phyloP scores from a whole-genome alignment of 2,329 filamentous ascomycete species.

The Didymella lethalis region DNA sequence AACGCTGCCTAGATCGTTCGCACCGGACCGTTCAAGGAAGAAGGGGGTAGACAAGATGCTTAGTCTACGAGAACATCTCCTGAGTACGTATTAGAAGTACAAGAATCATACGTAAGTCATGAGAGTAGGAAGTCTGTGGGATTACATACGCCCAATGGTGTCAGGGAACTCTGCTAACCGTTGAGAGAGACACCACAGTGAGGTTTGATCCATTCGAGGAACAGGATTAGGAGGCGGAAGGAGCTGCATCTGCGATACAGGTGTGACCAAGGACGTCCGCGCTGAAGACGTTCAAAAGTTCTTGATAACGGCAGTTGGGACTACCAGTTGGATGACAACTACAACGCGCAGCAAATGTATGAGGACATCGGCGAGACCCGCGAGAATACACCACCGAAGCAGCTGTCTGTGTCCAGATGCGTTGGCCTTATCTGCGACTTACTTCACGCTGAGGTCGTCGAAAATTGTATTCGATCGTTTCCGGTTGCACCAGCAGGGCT shows the following conservation, averaged over 20 bases:
- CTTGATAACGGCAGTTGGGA: slow-evolving; percentile 44
- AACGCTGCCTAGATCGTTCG: too few relatives aligned
- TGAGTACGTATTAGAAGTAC: slow-evolving; percentile 19
- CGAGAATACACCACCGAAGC: slow-evolving; percentile 11
- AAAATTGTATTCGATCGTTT: slow-evolving; percentile 56
- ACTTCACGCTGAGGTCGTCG: slow-evolving; percentile 50
- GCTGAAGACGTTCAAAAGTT: slow-evolving; percentile 50
- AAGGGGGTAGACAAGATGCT: neutral
- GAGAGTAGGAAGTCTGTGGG: neutral
- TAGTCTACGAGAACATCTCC: slow-evolving; percentile 9
- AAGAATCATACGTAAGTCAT: slow-evolving; percentile 18
- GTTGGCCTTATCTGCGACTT: slow-evolving; percentile 38
- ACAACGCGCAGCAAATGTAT: slow-evolving; percentile 12
- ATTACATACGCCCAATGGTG: too few relatives aligned
- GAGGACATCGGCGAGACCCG: slow-evolving; percentile 12
- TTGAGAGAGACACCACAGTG: neutral
- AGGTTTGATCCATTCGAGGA: slow-evolving; percentile 31
- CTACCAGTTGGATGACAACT: slow-evolving; percentile 27
- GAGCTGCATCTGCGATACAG: slow-evolving; percentile 38
- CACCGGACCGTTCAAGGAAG: too few relatives aligned
- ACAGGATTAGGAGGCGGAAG: slow-evolving; percentile 44
- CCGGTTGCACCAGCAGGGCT: slow-evolving; percentile 53
- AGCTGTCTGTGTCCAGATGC: slow-evolving; percentile 17
- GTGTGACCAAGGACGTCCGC: slow-evolving; percentile 40
- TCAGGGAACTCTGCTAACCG: neutral